Evolutionary conservation across 768 basidiomycete species (phyloP).

Genomic region (Hysterangium stoloniferum): DNA sequence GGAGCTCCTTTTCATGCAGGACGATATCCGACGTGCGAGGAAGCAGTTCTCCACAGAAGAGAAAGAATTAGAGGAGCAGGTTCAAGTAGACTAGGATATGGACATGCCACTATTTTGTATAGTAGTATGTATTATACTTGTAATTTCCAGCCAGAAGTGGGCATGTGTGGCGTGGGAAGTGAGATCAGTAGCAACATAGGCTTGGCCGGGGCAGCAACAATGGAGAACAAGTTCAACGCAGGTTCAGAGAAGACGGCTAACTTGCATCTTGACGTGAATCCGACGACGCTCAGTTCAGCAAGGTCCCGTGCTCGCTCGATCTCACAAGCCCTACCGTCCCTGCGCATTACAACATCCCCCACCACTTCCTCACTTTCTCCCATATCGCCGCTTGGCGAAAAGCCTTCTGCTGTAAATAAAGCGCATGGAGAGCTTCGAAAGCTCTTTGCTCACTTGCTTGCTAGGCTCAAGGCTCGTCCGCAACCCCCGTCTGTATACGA

Average conservation of each 20-base stretch:
- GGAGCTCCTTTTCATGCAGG: slow-evolving; percentile 87
- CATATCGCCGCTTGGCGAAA: background rate
- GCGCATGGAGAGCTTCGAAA: slow-evolving; percentile 60
- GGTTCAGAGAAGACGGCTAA: too few species aligned
- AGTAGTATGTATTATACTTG: background rate
- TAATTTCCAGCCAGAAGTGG: too few species aligned
- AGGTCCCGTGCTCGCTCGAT: background rate
- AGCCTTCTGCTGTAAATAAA: slow-evolving; percentile 26
- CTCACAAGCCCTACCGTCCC: slow-evolving; percentile 14
- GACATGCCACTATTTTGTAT: background rate
- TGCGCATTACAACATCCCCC: slow-evolving; percentile 23
- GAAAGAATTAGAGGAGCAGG: slow-evolving; percentile 3
- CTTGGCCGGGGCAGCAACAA: background rate
- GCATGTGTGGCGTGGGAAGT: background rate
- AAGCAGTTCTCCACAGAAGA: slow-evolving; percentile 46
- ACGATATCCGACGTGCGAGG: slow-evolving; percentile 84
- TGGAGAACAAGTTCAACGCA: background rate
- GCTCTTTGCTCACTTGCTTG: slow-evolving; percentile 55
- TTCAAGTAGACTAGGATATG: background rate
- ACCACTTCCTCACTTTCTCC: slow-evolving; percentile 16
- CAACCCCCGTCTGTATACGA: slow-evolving; percentile 49
- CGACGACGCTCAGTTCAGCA: background rate
- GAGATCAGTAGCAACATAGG: background rate
- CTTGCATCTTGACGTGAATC: background rate
- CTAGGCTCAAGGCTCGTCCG: slow-evolving; percentile 50